Percentiles rank a stretch among this genome's conserved stretches.
phyloP scores from a whole-genome alignment of 169 alveolate genomes.

The Cryptosporidium andersoni region DNA sequence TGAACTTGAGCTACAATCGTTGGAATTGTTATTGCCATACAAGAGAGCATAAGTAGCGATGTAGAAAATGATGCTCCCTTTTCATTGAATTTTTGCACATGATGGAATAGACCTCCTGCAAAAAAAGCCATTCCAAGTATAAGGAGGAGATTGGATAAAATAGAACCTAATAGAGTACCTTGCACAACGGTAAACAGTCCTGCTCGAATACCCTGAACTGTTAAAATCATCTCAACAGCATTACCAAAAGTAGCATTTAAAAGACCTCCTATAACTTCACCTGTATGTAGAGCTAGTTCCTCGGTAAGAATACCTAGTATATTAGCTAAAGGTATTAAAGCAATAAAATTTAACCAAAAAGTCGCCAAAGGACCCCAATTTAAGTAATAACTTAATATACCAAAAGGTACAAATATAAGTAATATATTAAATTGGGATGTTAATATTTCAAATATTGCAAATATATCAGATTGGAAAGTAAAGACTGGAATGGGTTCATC shows the following conservation, averaged over 20 bases:
- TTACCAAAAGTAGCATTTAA: conserved; percentile 89
- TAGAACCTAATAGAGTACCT: conserved; percentile 86
- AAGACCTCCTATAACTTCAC: conserved; percentile 86
- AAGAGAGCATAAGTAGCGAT: conserved; percentile 80
- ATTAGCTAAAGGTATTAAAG: conserved; percentile 84
- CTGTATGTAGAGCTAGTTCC: conserved; percentile 85
- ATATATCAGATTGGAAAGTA: conserved; percentile 74
- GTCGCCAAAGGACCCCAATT: conserved; percentile 76
- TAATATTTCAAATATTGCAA: conserved; percentile 70
- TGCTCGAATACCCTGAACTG: conserved; percentile 82
- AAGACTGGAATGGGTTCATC: conserved; percentile 62
- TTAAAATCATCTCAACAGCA: conserved; percentile 87
- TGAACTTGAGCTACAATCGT: conserved; percentile 75
- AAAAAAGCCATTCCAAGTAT: conserved; percentile 87
- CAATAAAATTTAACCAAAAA: conserved; percentile 81
- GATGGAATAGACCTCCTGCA: conserved; percentile 86
- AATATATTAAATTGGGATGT: conserved; percentile 72
- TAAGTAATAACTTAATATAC: conserved; percentile 74
- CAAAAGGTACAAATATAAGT: conserved; percentile 78
- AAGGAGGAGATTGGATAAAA: conserved; percentile 83
- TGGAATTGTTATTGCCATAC: conserved; percentile 83
- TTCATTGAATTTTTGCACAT: conserved; percentile 84
- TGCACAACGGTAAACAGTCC: conserved; percentile 85
- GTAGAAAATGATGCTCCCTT: conserved; percentile 86
- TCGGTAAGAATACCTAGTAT: conserved; percentile 86